Percentiles rank a stretch among this genome's conserved stretches.
phyloP scores from a whole-genome alignment of 352 stramenopile species.

The Phytophthora macrochlamydospora region DNA sequence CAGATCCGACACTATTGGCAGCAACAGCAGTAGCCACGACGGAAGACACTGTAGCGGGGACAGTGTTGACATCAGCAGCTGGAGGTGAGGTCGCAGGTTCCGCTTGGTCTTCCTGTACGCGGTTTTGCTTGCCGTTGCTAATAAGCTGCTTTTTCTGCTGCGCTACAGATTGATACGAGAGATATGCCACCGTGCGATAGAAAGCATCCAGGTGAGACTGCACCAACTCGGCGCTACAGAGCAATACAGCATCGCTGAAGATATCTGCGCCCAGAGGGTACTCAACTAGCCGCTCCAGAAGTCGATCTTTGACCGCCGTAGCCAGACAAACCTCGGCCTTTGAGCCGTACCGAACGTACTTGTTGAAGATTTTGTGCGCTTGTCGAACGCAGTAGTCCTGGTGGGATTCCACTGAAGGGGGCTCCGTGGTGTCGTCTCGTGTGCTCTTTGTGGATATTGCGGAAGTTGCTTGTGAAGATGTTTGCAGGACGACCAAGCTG shows the following conservation, averaged over 20 bases:
- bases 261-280: constrained; percentile 51
- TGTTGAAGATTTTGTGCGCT: constrained; percentile 80
- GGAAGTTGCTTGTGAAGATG: not conserved
- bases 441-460: constrained; percentile 1
- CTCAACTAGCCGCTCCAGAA: constrained; percentile 51
- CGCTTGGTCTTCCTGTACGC: constrained; percentile 10
- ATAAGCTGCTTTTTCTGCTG: constrained; percentile 6
- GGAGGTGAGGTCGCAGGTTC: constrained; percentile 4
- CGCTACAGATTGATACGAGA: constrained; percentile 42
- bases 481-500: constrained; percentile 10
- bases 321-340: constrained; percentile 68
- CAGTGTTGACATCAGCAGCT: not conserved
- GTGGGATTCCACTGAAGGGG: constrained; percentile 31
- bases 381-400: constrained; percentile 66
- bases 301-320: constrained; percentile 47
- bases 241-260: constrained; percentile 62
- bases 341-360: constrained; percentile 74
- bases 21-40: constrained; percentile 1
- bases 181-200: constrained; percentile 48
- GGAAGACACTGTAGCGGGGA: constrained; percentile 2
- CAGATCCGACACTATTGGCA: constrained; percentile 1
- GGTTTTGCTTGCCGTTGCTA: constrained; percentile 14
- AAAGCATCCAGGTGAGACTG: constrained; percentile 68
- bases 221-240: constrained; percentile 67
- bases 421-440: not conserved